A percentile compares a stretch with the other conserved stretches of the same genome.
Conservation (phyloP, 176 grass and related monocot species). For the Puccinellia tenuiflora region DNA sequence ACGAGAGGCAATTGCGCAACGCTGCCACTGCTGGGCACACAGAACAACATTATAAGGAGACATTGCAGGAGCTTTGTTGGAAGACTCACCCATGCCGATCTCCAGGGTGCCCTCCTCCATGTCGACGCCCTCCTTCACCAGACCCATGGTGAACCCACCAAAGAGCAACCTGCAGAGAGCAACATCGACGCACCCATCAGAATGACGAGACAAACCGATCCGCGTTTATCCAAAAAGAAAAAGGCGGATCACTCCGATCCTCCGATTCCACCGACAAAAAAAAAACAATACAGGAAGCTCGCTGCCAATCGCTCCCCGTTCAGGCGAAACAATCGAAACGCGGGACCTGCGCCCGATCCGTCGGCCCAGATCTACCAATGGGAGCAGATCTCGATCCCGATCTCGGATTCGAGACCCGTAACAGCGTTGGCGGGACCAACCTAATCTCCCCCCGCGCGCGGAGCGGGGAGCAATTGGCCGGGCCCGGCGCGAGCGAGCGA, state of each 20-base stretch:
- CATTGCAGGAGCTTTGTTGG: neutral
- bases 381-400: slow-evolving; percentile 1
- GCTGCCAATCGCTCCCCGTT: neutral
- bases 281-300: neutral
- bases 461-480: neutral
- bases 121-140: slow-evolving; percentile 50
- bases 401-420: neutral
- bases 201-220: neutral
- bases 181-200: neutral
- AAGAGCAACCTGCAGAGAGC: slow-evolving; percentile 31
- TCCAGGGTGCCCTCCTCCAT: slow-evolving; percentile 72
- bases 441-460: neutral
- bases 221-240: neutral
- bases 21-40: neutral
- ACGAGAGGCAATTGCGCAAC: neutral
- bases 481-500: neutral
- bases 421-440: neutral
- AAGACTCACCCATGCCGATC: slow-evolving; percentile 71
- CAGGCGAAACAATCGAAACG: neutral
- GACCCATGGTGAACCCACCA: slow-evolving; percentile 49
- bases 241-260: neutral
- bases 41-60: neutral
- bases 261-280: neutral
- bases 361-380: neutral
- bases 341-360: neutral